Base-by-base conservation (phyloP, 768 basidiomycete genomes). In the Serendipita vermifera region DNA sequence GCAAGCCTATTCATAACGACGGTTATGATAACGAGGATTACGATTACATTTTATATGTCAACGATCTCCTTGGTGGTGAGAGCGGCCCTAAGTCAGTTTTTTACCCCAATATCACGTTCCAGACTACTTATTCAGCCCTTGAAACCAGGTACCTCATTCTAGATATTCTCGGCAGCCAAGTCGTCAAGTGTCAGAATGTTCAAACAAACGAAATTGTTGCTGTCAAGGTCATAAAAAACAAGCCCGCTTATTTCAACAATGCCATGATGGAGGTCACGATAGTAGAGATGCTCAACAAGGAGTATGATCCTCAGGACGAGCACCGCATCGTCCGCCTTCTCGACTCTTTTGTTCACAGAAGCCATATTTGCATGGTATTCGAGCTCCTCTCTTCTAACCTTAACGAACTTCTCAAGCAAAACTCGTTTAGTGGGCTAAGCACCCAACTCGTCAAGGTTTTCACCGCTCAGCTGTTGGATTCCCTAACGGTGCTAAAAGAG, bases 191-290 rank as follows among this genome's bases (percentile, higher is more conserved):
- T 66, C 96, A 98, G 69, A 98, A 99, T 67, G 92, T 97, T 85
- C 91, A 93, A 73, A 96, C 90, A 29, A 92, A 98, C 69, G 94
- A 97, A 67, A 89, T 98, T 56, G 91, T 96, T 39, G 96, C 96
- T 22, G 96, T 99, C 59, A 99, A 98, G 71, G 96, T 99, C 6
- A 91, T 99, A 61, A 99, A 99, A 75, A 99, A 99, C 71, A 99
- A 98, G 70, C 96, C 94, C 3, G 96, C 96, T 0, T 99, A 99
- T 73, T 92, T 96, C 70, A 97, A 98, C 66, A 96, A 99, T 71
- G 89, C 86, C 69, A 97, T 96, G 87, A 99, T 99, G 96, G 96
- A 99, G 70, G 94, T 98, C 26, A 96, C 92, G 1, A 98, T 99
- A 59, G 75, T 99, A 40, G 91, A 98, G 68, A 73, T 98, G 71